Evolutionary conservation across 2,329 filamentous ascomycete genomes (phyloP).

Genomic region (Clarireedia hainanense): DNA sequence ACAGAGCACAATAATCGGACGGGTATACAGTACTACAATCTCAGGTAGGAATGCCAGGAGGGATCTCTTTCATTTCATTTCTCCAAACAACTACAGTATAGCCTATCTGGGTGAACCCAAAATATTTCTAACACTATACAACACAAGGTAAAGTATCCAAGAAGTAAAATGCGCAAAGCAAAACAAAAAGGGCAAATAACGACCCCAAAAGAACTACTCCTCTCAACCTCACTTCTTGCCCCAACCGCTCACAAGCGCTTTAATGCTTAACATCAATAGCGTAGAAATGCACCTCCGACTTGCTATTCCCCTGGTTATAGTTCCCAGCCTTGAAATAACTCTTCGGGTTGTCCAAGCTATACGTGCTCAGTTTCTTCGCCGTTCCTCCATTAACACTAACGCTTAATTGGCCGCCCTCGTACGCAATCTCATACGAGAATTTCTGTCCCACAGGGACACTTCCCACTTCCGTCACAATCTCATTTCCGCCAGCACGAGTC

Average conservation of each 20-base stretch:
- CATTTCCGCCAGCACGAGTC: conserved; percentile 27
- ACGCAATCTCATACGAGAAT: conserved; percentile 34
- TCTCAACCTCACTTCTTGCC: too few species aligned
- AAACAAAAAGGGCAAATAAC: neutral
- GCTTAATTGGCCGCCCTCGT: conserved; percentile 29
- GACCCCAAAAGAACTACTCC: too few species aligned
- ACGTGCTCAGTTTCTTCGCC: conserved; percentile 24
- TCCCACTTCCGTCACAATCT: conserved; percentile 28
- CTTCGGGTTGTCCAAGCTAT: conserved; percentile 24
- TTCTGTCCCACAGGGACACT: conserved; percentile 28
- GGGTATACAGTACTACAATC: too few species aligned
- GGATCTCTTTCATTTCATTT: neutral
- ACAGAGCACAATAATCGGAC: too few species aligned
- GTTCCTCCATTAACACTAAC: conserved; percentile 28
- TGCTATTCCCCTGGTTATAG: conserved; percentile 29
- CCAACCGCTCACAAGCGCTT: too few species aligned
- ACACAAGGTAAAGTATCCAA: neutral
- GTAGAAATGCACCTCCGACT: conserved; percentile 13
- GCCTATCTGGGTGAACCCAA: neutral
- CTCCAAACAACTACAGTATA: neutral
- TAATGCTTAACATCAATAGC: conserved; percentile 4
- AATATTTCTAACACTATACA: neutral
- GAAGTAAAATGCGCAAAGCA: neutral
- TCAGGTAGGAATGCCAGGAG: neutral
- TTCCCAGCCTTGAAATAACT: conserved; percentile 35